Base-by-base conservation (phyloP, 441 rosid species). In the Pelargonium fulgidum region DNA sequence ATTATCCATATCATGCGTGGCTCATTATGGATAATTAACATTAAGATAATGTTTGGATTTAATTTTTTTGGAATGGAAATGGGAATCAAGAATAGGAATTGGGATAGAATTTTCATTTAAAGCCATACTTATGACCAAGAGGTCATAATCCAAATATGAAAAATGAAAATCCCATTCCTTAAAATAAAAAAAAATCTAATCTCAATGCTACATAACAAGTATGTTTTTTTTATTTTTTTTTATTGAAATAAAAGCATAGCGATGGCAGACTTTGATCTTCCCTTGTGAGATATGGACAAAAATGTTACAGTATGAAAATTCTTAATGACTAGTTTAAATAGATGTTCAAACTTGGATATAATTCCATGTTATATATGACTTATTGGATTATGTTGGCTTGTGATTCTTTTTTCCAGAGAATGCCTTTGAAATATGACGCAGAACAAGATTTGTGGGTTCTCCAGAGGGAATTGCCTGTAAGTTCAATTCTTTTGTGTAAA, bases 391-490 rank as follows among this genome's bases (percentile, higher is more conserved):
- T 47, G 65, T 68, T 41, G 7, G 58, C 61, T 19, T 63, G 56
- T 64, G 29, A 13, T 7, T 41, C 75, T 61, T 45, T 19, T 33
- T 5, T 36, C 8, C 84, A 93, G 98, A 85, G 89, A 85, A 77
- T 93, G 33, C 93, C 96, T 69, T 79, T 93, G 73, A 83, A 71
- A 66, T 80, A 85, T 71, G 81, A 91, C 62, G 61, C 82, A 76
- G 80, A 79, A 66, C 77, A 73, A 41, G 84, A 89, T 20, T 64
- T 75, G 59, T 93, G 99, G 99, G 81, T 66, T 77, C 85, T 89
- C 26, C 20, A 76, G 75, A 88, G 83, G 81, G 92, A 91, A 76
- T 65, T 93, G 70, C 82, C 90, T 48, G 99, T 88, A 75, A 80
- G 90, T 76, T 48, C 63, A 13, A 45, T 52, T 13, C 16, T 16